Evolutionary conservation across 441 rosid species (phyloP).

Genomic region (Gossypium gossypioides): DNA sequence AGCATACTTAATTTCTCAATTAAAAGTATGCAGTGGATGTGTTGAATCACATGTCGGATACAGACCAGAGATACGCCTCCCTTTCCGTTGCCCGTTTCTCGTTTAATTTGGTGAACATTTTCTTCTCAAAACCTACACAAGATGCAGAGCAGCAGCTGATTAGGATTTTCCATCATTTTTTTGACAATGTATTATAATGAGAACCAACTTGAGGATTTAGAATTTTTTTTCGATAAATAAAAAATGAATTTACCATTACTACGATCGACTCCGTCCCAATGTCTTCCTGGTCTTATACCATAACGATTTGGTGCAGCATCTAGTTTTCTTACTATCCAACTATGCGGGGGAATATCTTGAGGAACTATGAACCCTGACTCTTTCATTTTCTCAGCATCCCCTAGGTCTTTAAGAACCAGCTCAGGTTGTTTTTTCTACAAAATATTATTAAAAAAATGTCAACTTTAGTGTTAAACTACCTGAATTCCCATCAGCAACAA

Average conservation of each 20-base stretch:
- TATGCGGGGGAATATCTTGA: slow-evolving; percentile 65
- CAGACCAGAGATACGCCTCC: slow-evolving; percentile 93
- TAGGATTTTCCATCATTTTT: slow-evolving; percentile 5
- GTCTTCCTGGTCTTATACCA: slow-evolving; percentile 86
- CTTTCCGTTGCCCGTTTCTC: slow-evolving; percentile 73
- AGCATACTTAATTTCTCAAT: no score
- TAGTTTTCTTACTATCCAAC: slow-evolving; percentile 73
- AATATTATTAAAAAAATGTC: slow-evolving; percentile 3
- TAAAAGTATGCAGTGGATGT: not conserved
- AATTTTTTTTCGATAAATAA: not conserved
- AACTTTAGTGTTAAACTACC: not conserved
- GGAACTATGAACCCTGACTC: slow-evolving; percentile 82
- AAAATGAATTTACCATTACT: slow-evolving; percentile 50
- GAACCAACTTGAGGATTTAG: not conserved
- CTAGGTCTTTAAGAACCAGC: slow-evolving; percentile 49
- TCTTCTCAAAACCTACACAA: slow-evolving; percentile 66
- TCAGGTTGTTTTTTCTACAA: slow-evolving; percentile 49
- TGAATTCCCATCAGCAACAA: not conserved
- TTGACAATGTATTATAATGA: not conserved
- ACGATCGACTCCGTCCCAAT: slow-evolving; percentile 95
- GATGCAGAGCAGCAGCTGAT: not conserved
- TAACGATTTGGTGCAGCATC: slow-evolving; percentile 78
- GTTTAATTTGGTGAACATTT: slow-evolving; percentile 46
- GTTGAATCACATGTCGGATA: slow-evolving; percentile 64
- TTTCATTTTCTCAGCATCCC: slow-evolving; percentile 78